Evolutionary conservation across 2,329 filamentous ascomycete species (phyloP).

Genomic region (Rachicladosporium sp.): DNA sequence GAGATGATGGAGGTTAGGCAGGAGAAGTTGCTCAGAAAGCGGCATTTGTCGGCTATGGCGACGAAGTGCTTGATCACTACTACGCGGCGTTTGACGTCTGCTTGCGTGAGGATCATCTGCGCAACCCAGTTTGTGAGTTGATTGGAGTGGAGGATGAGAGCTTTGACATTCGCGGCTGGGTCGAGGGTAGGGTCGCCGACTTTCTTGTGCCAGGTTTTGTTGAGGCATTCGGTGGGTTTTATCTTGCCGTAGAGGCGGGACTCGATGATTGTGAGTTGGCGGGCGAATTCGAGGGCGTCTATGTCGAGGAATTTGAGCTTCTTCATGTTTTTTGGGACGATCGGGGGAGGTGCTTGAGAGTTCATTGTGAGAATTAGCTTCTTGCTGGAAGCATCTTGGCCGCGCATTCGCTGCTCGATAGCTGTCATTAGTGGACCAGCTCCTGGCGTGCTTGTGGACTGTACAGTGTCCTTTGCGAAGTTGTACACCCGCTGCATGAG

Average conservation of each 20-base stretch:
- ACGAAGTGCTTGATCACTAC: conserved; percentile 99
- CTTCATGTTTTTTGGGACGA: conserved; percentile 98
- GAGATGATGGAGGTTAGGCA: conserved; percentile 97
- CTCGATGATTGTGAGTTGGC: conserved; percentile 93
- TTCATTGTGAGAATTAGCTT: conserved; percentile 77
- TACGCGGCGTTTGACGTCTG: conserved; percentile 89
- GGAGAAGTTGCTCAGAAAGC: conserved; percentile 86
- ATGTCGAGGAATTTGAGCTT: conserved; percentile 98
- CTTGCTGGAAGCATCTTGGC: conserved; percentile 80
- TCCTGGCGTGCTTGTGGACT: conserved; percentile 84
- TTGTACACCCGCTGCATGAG: conserved; percentile 79
- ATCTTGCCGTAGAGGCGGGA: conserved; percentile 91
- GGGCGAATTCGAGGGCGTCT: conserved; percentile 89
- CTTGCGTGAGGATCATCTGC: conserved; percentile 93
- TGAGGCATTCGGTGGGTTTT: conserved; percentile 87
- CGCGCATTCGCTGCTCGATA: conserved; percentile 75
- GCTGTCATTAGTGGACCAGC: conserved; percentile 73
- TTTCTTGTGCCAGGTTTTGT: conserved; percentile 99
- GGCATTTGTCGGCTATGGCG: conserved; percentile 93
- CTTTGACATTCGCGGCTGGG: conserved; percentile 87
- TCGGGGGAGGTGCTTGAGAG: conserved; percentile 63
- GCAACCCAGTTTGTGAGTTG: conserved; percentile 99
- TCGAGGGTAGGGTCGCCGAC: conserved; percentile 67
- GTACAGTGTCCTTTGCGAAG: conserved; percentile 85
- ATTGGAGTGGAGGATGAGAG: conserved; percentile 92